Evolutionary conservation across 2,329 filamentous ascomycete genomes (phyloP).

Genomic region (Aureobasidium sp.): DNA sequence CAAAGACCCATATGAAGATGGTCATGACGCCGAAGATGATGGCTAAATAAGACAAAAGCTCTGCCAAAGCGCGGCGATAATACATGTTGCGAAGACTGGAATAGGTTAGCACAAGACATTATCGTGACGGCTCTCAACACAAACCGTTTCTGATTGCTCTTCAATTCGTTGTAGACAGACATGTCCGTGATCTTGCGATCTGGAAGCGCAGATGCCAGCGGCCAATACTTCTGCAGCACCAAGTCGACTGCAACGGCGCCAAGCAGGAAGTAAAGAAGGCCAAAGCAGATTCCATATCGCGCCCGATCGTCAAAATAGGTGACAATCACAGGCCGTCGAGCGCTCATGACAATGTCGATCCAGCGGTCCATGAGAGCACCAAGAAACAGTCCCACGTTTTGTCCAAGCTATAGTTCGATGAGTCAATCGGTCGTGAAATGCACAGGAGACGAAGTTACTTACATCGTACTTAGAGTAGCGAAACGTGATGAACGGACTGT

Average conservation of each 20-base stretch:
- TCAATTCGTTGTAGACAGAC: conserved; percentile 5
- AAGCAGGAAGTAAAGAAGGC: conserved; percentile 49
- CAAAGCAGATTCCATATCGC: conserved; percentile 44
- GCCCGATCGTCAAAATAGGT: conserved; percentile 30
- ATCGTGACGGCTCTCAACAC: neutral
- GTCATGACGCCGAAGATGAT: conserved; percentile 11
- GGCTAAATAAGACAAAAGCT: conserved; percentile 7
- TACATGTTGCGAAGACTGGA: conserved; percentile 5
- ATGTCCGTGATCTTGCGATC: conserved; percentile 6
- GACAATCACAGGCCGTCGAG: conserved; percentile 30
- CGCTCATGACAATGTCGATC: conserved; percentile 41
- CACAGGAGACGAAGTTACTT: neutral
- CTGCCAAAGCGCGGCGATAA: conserved; percentile 12
- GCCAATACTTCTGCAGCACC: conserved; percentile 25
- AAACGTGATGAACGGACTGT: conserved; percentile 51
- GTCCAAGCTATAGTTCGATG: conserved; percentile 35
- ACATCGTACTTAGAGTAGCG: conserved; percentile 45
- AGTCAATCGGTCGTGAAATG: neutral
- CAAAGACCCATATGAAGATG: conserved; percentile 13
- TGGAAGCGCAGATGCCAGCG: conserved; percentile 7
- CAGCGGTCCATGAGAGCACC: conserved; percentile 49
- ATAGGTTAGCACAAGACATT: neutral
- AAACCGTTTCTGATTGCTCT: neutral
- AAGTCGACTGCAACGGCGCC: conserved; percentile 49
- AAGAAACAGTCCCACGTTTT: conserved; percentile 46